These are phyloP conservation scores for Saccharum officinarum DNA, from an alignment of 176 grass and related monocot genomes.

Conservation along the genomic window DNA sequence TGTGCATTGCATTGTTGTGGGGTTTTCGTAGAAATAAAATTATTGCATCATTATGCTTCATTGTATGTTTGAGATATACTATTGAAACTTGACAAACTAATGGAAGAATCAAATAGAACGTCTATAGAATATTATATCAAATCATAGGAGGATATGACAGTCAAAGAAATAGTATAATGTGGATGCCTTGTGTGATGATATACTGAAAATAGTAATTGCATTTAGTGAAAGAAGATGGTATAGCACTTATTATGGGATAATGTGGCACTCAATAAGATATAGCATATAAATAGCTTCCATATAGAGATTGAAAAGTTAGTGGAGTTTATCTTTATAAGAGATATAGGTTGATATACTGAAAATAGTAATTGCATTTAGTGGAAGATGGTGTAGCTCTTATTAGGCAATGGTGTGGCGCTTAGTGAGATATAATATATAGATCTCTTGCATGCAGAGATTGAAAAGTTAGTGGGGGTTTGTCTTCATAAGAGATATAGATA, in stretches of 20 bases:
- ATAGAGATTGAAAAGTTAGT: no score
- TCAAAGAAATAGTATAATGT: neutral
- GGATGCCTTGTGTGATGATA: neutral
- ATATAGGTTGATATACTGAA: no score
- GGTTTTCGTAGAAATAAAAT: no score
- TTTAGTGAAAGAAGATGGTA: neutral
- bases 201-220: neutral
- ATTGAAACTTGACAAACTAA: no score
- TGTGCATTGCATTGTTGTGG: no score
- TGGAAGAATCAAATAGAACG: neutral
- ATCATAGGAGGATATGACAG: neutral
- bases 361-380: no score
- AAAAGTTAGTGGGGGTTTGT: neutral
- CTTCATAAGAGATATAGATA: neutral
- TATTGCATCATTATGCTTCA: no score
- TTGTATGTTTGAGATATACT: no score
- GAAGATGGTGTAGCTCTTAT: no score
- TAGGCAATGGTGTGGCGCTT: no score
- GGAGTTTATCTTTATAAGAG: no score
- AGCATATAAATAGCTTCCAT: neutral
- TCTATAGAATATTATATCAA: neutral
- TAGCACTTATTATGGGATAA: neutral
- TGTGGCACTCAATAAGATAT: neutral
- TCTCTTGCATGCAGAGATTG: neutral
- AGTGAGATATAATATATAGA: no score